These are phyloP conservation scores for Drechslera avenae DNA, from an alignment of 2,329 filamentous ascomycete genomes.

Conservation along the genomic window DNA sequence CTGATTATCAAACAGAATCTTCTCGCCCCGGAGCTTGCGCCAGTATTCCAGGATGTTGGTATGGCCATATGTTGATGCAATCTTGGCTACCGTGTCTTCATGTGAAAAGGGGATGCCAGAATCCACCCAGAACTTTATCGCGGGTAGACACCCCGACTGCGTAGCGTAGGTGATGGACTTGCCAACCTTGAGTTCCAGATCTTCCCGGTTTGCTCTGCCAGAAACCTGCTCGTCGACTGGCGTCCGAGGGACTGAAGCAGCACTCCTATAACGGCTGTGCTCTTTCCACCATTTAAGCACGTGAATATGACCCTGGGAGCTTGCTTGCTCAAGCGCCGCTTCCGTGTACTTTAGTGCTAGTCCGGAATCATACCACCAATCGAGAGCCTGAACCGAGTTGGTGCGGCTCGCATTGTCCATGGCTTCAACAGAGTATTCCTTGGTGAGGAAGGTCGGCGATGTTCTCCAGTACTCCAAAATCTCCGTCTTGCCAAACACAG, in stretches of 20 bases:
- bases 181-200: conserved; percentile 73
- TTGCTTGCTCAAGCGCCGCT: conserved; percentile 84
- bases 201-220: conserved; percentile 18
- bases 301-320: conserved; percentile 78
- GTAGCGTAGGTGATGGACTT: conserved; percentile 83
- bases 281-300: conserved; percentile 95
- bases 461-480: conserved; percentile 92
- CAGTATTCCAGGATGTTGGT: conserved; percentile 83
- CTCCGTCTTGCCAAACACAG: conserved; percentile 81
- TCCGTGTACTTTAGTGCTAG: conserved; percentile 85
- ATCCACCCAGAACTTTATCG: conserved; percentile 85
- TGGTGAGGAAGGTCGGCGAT: conserved; percentile 79
- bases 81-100: conserved; percentile 79
- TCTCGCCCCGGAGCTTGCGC: conserved; percentile 74
- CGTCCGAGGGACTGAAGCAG: conserved; percentile 22
- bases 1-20: conserved; percentile 81
- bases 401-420: conserved; percentile 86
- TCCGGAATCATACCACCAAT: conserved; percentile 88
- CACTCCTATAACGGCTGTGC: conserved; percentile 57
- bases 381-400: conserved; percentile 81
- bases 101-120: conserved; percentile 80
- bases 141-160: conserved; percentile 77
- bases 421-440: conserved; percentile 84
- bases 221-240: conserved; percentile 23
- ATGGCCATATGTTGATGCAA: conserved; percentile 83